Evolutionary conservation across 495 filamentous ascomycete species (phyloP), one percentile per base, ranked within the genome.

Genomic region (Xylaria intraflava): DNA sequence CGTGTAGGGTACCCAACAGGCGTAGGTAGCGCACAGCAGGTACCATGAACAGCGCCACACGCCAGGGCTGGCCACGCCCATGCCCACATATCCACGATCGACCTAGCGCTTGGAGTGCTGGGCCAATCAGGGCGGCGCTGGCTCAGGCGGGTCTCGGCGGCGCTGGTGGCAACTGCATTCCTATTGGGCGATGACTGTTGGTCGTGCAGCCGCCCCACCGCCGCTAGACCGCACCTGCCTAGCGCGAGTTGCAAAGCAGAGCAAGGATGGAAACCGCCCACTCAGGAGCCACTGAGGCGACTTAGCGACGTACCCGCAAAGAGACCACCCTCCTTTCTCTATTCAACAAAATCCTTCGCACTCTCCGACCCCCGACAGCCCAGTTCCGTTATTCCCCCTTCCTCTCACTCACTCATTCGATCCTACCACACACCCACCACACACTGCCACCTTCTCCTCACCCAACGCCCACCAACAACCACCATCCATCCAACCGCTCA

Each of bases 271-370:
- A 10, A 45, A 19, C 20, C 49, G 33, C 38, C 16, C n/a, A 36
- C 52, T 27, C 27, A 27, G 42, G 50, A 42, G 23, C 50, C 51
- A 53, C 51, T 53, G 51, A 53, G 42, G 42, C 51, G 46, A 46
- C 33, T 53, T 44, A 53, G 51, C 51, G 46, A 53, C 29, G 33
- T 46, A 23, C 41, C 31, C 35, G 42, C 42, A 24, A 31, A 51
- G 23, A 9, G 31, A 40, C 51, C 17, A 51, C 44, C 49, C 40
- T 36, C 44, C 57, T 53, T 57, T 39, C 33, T 43, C 38, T 60
- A 57, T 68, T 63, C 56, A 62, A 66, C 64, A 66, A 66, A 66
- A 66, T 64, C 64, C 64, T 66, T 66, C 61, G 56, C 61, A 55
- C 61, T 62, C 61, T 64, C 64, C 61, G 58, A 62, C 57, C 62